Conservation (phyloP, 2,329 filamentous ascomycete genomes). For the Fusarium miscanthi region DNA sequence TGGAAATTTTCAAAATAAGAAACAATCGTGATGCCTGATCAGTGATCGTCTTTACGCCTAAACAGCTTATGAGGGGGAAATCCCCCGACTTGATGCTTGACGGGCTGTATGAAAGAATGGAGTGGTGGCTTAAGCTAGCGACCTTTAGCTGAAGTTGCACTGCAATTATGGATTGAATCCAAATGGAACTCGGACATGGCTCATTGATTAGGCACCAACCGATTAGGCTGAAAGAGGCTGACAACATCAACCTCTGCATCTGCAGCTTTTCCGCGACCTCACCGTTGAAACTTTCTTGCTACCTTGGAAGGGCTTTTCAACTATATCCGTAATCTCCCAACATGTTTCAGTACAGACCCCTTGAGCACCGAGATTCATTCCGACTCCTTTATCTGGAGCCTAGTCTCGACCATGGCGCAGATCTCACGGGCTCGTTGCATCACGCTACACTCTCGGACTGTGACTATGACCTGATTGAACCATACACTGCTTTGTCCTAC, state of each 20-base stretch:
- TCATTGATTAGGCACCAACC: background rate
- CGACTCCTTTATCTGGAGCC: background rate
- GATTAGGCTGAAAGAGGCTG: background rate
- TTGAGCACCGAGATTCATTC: background rate
- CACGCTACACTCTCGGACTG: background rate
- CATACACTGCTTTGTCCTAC: background rate
- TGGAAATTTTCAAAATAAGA: too few relatives aligned
- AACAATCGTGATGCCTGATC: too few relatives aligned
- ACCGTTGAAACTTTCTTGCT: fast-evolving
- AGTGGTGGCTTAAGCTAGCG: too few relatives aligned
- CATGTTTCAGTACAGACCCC: background rate
- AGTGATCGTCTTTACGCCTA: too few relatives aligned
- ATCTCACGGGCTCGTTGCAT: background rate
- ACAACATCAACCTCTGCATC: background rate
- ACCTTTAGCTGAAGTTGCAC: too few relatives aligned
- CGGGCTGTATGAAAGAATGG: fast-evolving
- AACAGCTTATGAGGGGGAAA: too few relatives aligned
- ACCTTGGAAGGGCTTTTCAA: fast-evolving
- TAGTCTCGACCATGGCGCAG: background rate
- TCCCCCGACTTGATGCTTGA: fast-evolving
- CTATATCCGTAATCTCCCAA: fast-evolving
- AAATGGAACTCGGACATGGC: background rate
- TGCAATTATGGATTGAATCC: fast-evolving
- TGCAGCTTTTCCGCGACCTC: background rate
- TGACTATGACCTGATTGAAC: background rate